phyloP scores from a whole-genome alignment of 2,329 filamentous ascomycete species.

The Pseudogymnoascus sp. region DNA sequence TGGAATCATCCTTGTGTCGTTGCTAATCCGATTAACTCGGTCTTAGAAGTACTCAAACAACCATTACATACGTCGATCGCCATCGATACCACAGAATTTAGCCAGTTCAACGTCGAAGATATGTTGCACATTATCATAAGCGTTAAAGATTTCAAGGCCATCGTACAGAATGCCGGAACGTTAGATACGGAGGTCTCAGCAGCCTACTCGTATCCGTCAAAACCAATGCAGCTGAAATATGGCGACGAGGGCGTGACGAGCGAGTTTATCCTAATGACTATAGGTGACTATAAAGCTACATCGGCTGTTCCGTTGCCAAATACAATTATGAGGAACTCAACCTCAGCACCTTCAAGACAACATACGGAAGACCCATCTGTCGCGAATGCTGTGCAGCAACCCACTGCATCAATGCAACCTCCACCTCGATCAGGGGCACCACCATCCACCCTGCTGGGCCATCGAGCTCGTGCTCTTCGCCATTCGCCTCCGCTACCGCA shows the following conservation, averaged over 20 bases:
- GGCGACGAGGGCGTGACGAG: constrained; percentile 58
- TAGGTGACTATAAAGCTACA: constrained; percentile 46
- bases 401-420: constrained; percentile 21
- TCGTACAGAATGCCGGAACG: constrained; percentile 65
- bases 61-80: constrained; percentile 73
- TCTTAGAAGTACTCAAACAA: constrained; percentile 64
- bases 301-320: constrained; percentile 22
- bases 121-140: constrained; percentile 72
- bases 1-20: background rate
- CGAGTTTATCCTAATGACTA: constrained; percentile 77
- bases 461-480: constrained; percentile 31
- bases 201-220: constrained; percentile 60
- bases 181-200: constrained; percentile 58
- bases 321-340: constrained; percentile 19
- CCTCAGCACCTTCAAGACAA: constrained; percentile 21
- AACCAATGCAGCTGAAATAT: constrained; percentile 66
- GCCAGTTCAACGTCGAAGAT: constrained; percentile 64
- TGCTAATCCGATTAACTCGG: constrained; percentile 12
- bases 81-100: constrained; percentile 68
- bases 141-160: constrained; percentile 75
- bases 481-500: constrained; percentile 46
- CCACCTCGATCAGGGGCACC: constrained; percentile 16
- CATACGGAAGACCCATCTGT: constrained; percentile 20
- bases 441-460: constrained; percentile 28
- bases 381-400: constrained; percentile 18